Conservation (phyloP, 2,329 filamentous ascomycete species). For the Alternaria incomplexa region DNA sequence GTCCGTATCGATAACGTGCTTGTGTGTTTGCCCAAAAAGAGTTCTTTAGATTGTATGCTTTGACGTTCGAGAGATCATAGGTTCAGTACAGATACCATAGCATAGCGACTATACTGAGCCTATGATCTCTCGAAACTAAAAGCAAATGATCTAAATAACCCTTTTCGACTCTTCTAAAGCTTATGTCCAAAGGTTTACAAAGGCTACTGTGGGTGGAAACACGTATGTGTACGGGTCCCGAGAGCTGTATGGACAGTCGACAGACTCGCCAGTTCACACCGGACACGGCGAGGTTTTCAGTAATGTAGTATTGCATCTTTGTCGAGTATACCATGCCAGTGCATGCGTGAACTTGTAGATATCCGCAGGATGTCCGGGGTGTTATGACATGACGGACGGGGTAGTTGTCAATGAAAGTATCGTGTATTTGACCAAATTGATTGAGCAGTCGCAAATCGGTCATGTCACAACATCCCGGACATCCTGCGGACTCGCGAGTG, state of each 20-base stretch:
- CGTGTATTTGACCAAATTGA: not conserved
- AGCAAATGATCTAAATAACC: not conserved
- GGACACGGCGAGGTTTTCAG: not conserved
- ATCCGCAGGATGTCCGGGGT: not conserved
- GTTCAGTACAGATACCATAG: not conserved
- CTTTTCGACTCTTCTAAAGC: not conserved
- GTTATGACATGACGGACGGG: not conserved
- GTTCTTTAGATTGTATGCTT: not conserved
- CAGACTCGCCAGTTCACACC: not conserved
- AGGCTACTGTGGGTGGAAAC: not conserved
- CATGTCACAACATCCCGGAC: not conserved
- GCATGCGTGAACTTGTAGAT: not conserved
- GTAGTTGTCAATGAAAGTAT: not conserved
- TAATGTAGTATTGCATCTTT: not conserved
- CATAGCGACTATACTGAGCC: not conserved
- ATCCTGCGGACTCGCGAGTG: not conserved
- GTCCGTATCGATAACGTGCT: not conserved
- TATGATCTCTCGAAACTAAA: not conserved
- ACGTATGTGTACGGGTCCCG: not conserved
- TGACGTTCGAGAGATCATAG: not conserved
- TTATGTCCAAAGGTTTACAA: not conserved
- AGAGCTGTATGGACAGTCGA: not conserved
- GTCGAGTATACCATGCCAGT: not conserved
- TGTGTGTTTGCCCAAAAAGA: accelerated
- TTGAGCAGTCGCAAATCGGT: not conserved